Evolutionary conservation across 2,329 filamentous ascomycete species (phyloP), one percentile per base, ranked within the genome.

Genomic region (Cladorrhinum sp.): DNA sequence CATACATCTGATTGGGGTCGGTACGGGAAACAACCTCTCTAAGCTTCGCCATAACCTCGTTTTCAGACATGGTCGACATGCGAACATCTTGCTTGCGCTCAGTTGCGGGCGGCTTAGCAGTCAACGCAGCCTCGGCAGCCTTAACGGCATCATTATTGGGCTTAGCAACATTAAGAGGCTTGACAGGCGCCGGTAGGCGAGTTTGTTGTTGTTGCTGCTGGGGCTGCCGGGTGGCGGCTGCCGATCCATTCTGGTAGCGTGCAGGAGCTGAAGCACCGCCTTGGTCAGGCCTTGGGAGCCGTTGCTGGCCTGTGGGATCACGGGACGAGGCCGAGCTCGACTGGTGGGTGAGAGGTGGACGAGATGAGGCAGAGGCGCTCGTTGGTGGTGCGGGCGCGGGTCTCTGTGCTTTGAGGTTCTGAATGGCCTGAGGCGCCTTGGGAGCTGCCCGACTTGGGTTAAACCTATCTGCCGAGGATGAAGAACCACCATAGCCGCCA

Each of bases 11-110:
- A 70, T 96, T 90, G 57, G 95, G 95, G 72, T 96, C 93, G 63
- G 96, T 92, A 74, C 96, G 96, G 64, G 93, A 97, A 1, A 99
- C 95, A 7, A 95, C 94, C 67, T 96, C 91, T 73, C 93, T 90
- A 58, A 99, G 83, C 73, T 92, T 95, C 66, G 91, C 89, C 95
- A 99, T 99, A 60, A 99, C 95, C 75, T 99, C 94, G 66, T 84
- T 89, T 77, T 99, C 95, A 9, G 91, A 91, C 95, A 99, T 98
- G 69, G 91, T 96, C 39, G 94, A 98, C 92, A 99, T 97, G 72
- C 95, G 92, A 54, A 95, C 92, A 76, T 97, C 95, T 77, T 96
- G 93, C 75, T 91, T 87, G 64, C 91, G 87, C 69, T 92, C 87
- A 28, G 86, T 75, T 2, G 87, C 76, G 24, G 86, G 73, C 50